Evolutionary conservation across 1,284 basidiomycete species (phyloP), one percentile per base, ranked within the genome.

Genomic region (Ceratobasidium sp.): DNA sequence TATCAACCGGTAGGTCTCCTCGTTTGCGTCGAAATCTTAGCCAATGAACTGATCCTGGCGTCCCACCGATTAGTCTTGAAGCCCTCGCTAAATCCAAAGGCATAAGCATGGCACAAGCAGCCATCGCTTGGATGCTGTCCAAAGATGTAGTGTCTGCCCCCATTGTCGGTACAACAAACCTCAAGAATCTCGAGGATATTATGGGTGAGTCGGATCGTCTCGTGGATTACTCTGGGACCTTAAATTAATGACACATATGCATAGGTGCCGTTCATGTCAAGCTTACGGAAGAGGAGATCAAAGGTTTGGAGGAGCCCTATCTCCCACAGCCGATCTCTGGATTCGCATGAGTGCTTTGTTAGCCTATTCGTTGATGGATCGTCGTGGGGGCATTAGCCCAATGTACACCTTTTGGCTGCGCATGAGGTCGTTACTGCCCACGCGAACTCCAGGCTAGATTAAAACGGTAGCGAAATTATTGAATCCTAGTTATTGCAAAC

Each of bases 41-140:
- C n/a, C n/a, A n/a, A n/a, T n/a, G n/a, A n/a, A n/a, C n/a, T n/a
- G 46, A 38, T 27, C 23, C 57, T 52, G 1, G 14, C 12, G n/a
- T 3, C 10, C 35, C 5, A 14, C 14, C 6, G 6, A 23, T 54
- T n/a, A 79, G 80, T 16, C 79, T 82, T 33, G 78, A 81, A 54
- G 68, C 69, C 33, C 60, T 82, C 16, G 74, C 81, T 1, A 80
- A 79, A 46, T 64, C 78, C 12, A 78, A 4, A 80, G 81, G 79
- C 76, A 79, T 68, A 79, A 80, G 80, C 83, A 82, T 77, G 64
- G 67, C 66, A 12, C 68, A 71, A 50, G 60, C 65, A 12, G 57
- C 57, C 8, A 64, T 71, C 20, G 67, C 66, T 33, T 77, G 65
- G 75, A 44, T 46, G 18, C 30, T 71, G 38, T 75, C 77, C 12